Evolutionary conservation across 768 basidiomycete genomes (phyloP).

Genomic region (Kwoniella europaea): DNA sequence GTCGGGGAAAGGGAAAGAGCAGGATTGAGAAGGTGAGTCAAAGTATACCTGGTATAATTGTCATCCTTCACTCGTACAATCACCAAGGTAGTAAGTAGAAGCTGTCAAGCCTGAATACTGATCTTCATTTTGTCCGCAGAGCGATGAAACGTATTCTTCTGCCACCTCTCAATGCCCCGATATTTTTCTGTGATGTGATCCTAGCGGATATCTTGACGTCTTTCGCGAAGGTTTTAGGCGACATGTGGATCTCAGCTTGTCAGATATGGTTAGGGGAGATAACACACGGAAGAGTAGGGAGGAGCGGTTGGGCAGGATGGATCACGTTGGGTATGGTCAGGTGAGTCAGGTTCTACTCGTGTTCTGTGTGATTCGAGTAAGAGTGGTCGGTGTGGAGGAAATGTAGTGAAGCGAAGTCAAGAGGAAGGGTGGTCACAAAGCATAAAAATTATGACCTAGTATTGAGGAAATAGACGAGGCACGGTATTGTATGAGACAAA

Average conservation of each 20-base stretch:
- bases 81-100: no score
- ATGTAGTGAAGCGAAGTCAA: background rate
- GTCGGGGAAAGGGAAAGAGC: constrained; percentile 74
- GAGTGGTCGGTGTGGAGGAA: no score
- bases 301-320: constrained; percentile 72
- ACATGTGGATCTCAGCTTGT: constrained; percentile 83
- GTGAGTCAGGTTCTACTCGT: constrained; percentile 60
- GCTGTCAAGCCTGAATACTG: background rate
- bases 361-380: no score
- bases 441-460: background rate
- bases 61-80: background rate
- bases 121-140: constrained; percentile 60
- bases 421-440: no score
- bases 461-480: background rate
- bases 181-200: constrained; percentile 89
- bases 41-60: background rate
- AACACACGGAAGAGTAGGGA: constrained; percentile 68
- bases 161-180: constrained; percentile 66
- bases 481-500: background rate
- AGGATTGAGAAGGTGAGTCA: constrained; percentile 75
- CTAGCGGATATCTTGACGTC: constrained; percentile 96
- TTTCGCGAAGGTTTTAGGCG: constrained; percentile 94
- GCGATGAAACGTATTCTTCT: constrained; percentile 75
- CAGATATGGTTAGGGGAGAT: constrained; percentile 87
- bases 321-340: constrained; percentile 84